These are phyloP conservation scores for Baudoinia panamericana DNA, from an alignment of 495 filamentous ascomycete species.

Conservation along the genomic window DNA sequence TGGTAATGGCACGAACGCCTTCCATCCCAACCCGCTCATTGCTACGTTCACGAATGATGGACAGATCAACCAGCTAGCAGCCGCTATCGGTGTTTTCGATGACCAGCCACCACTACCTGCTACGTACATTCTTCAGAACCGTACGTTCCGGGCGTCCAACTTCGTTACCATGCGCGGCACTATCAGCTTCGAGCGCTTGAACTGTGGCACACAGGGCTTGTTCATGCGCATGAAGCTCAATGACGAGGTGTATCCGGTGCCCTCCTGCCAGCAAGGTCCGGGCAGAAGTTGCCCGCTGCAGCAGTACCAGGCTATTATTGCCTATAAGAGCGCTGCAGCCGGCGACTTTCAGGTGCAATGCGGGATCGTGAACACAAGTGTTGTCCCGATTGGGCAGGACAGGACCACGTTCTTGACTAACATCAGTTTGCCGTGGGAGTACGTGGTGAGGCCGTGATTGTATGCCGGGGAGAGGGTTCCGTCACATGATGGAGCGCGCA, in stretches of 20 bases:
- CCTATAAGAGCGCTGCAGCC: slow-evolving; percentile 2
- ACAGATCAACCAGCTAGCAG: slow-evolving; percentile 43
- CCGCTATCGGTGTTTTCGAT: slow-evolving; percentile 43
- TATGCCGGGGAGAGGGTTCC: too few species aligned
- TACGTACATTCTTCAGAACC: slow-evolving; percentile 27
- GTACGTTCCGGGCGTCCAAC: slow-evolving; percentile 33
- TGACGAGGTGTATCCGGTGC: slow-evolving; percentile 8
- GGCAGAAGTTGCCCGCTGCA: slow-evolving; percentile 10
- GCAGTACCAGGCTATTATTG: slow-evolving; percentile 8
- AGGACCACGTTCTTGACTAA: slow-evolving; percentile 15
- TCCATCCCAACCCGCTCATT: slow-evolving; percentile 36
- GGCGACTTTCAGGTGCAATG: slow-evolving; percentile 10
- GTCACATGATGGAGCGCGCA: too few species aligned
- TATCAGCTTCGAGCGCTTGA: slow-evolving; percentile 15
- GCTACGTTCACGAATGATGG: slow-evolving; percentile 47
- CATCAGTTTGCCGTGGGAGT: slow-evolving; percentile 8
- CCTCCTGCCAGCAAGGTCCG: slow-evolving; percentile 7
- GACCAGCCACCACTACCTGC: slow-evolving; percentile 32
- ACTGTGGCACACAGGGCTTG: slow-evolving; percentile 3
- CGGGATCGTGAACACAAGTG: slow-evolving; percentile 12
- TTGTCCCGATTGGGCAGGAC: slow-evolving; percentile 10
- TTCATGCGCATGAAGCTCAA: slow-evolving; percentile 9
- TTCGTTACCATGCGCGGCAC: slow-evolving; percentile 38
- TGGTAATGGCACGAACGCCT: slow-evolving; percentile 27
- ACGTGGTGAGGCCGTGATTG: slow-evolving; percentile 8